These are phyloP conservation scores for Lactarius vividus DNA, from an alignment of 768 basidiomycete genomes.

Conservation along the genomic window DNA sequence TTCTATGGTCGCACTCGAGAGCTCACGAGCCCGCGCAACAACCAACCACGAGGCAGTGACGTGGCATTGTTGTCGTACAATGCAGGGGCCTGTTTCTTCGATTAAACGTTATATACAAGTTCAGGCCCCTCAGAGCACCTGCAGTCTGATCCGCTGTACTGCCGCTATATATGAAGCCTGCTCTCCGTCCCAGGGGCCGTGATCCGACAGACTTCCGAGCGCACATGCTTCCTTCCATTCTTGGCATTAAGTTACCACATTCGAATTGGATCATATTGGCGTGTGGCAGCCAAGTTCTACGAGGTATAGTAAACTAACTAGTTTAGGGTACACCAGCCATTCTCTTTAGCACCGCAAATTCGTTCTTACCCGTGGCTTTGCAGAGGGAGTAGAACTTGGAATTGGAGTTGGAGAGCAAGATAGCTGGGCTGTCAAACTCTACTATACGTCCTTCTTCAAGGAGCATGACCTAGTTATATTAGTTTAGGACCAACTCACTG, in stretches of 20 bases:
- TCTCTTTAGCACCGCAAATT: conserved; percentile 65
- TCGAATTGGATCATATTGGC: no score
- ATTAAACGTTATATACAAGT: background rate
- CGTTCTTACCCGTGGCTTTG: conserved; percentile 69
- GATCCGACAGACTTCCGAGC: background rate
- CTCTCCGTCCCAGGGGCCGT: background rate
- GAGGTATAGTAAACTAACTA: background rate
- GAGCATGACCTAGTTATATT: conserved; percentile 56
- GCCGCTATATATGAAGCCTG: background rate
- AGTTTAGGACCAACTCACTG: conserved; percentile 10
- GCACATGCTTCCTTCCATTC: no score
- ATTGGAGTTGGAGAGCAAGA: conserved; percentile 51
- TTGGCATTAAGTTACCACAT: no score
- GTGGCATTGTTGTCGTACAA: background rate
- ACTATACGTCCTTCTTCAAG: conserved; percentile 75
- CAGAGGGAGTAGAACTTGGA: conserved; percentile 69
- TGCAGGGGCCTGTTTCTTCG: background rate
- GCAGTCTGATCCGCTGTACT: background rate
- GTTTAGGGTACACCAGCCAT: conserved; percentile 46
- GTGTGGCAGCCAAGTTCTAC: no score
- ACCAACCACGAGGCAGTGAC: background rate
- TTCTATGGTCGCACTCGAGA: background rate
- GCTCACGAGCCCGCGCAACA: background rate
- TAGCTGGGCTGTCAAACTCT: conserved; percentile 68
- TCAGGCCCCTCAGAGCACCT: background rate